Evolutionary conservation across 2,329 filamentous ascomycete genomes (phyloP), one percentile per base, ranked within the genome.

Genomic region (Geosmithia flava): DNA sequence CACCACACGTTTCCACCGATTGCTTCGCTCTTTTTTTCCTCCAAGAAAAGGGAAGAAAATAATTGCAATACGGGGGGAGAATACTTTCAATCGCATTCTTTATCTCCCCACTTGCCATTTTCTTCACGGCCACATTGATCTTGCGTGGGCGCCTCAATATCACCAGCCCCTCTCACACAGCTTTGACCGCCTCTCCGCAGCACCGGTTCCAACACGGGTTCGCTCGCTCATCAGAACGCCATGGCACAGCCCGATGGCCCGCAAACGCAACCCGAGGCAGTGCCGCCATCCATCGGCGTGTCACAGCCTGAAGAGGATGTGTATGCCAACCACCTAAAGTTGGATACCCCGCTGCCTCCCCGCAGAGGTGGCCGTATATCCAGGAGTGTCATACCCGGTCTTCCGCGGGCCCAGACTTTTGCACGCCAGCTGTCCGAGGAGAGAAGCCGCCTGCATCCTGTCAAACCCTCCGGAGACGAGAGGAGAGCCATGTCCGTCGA

Each of bases 371-470:
- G 68, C 48, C 70, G 70, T 51, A 61, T 66, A 51, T 69, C 69
- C 29, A 66, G 78, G 54, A 80, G 75, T 58, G 86, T 88, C n/a
- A 80, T 90, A 16, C 84, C 88, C 17, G 83, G 84, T 16, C 68
- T 95, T 39, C 87, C 88, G 40, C 78, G 87, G 45, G 72, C 81
- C 4, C 79, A 83, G 56, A 94, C 87, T 0, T 89, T 94, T 66
- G 85, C 82, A 64, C 79, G 89, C 56, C 87, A 91, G 62, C 78
- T 85, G 60, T 91, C 87, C 27, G 90, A 95, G 65, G 76, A 78
- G 53, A 77, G 88, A 55, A 80, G 85, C 55, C 83, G 81, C 57
- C 71, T 95, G 48, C 72, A 83, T 50, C 81, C 85, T 43, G 72
- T 80, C 42, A 70, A 81, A 45, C 75, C 78, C 6, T 76, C 80